Evolutionary conservation across 208 protist species (phyloP).

Genomic region (Leishmania major): DNA sequence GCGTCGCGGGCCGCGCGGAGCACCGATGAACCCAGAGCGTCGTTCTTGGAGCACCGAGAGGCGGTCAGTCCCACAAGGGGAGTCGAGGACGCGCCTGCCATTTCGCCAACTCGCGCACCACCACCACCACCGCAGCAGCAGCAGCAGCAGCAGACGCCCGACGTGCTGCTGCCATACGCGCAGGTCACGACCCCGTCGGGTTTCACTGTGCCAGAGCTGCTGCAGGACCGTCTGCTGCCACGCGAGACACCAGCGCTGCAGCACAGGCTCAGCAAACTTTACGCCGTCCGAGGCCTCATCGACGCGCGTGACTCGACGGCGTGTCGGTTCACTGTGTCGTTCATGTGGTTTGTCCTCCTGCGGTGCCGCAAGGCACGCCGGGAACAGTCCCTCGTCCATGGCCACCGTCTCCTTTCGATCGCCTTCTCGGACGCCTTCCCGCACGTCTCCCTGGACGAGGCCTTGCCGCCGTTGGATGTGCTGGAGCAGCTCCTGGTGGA

Average conservation of each 20-base stretch:
- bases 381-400: conserved; percentile 28
- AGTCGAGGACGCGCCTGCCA: background rate
- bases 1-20: background rate
- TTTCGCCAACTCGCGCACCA: background rate
- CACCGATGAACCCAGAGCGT: background rate
- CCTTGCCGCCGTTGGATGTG: conserved; percentile 32
- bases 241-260: conserved; percentile 20
- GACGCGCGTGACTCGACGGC: conserved; percentile 17
- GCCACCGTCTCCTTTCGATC: conserved; percentile 9
- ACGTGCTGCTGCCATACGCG: conserved; percentile 20
- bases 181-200: conserved; percentile 17
- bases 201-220: conserved; percentile 26
- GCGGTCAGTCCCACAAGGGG: background rate
- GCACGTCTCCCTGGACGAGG: conserved; percentile 5
- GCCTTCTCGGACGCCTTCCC: conserved; percentile 25
- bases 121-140: background rate
- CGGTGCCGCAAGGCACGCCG: conserved; percentile 33
- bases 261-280: conserved; percentile 19
- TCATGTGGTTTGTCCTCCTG: conserved; percentile 30
- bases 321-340: conserved; percentile 18
- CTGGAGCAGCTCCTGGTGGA: conserved; percentile 30
- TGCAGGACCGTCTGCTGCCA: conserved; percentile 25
- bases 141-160: conserved; percentile 1
- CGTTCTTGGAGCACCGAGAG: background rate
- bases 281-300: conserved; percentile 17